Base-by-base conservation (phyloP, 2,329 filamentous ascomycete genomes). In the Pseudocercospora ulei region DNA sequence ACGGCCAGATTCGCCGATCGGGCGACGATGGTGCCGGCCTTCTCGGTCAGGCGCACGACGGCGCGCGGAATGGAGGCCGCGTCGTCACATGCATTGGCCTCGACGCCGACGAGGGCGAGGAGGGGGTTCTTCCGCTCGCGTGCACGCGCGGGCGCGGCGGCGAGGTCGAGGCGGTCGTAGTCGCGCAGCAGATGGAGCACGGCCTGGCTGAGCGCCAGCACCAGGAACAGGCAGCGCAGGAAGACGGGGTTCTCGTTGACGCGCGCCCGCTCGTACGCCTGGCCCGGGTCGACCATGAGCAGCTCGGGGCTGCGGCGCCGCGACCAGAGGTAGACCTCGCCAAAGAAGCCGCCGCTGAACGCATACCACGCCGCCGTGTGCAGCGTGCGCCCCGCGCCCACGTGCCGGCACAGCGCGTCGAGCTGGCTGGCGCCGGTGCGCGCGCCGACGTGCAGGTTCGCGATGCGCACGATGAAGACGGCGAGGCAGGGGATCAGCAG, bases 191-290 rank as follows among this genome's bases (percentile, higher is more conserved):
- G 66, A 57, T 95, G 87, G 19, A 72, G 56, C 7, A 71, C 54
- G 1, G 80, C 75, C 59, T 93, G 82, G n/a, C 71, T 63, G 6
- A 82, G 42, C 3, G 82, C 83, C 27, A 90, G 69, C 1, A 78
- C 60, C 2, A 78, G 56, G 49, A 90, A 74, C 54, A 82, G 77
- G 43, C 72, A 74, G 20, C 82, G 77, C 35, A 94, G 67, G 57
- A 86, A 90, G 16, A 96, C 72, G 1, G 85, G 80, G 48, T 82
- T 75, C 66, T 96, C 88, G 58, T 96, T 96, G 42, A 95, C 64
- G 36, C 76, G 72, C 12, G 80, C 72, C 22, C 86, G 73, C 58
- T 90, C 83, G 49, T 72, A 68, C 7, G 65, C 44, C 65, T 68
- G 42, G 44, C 72, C 74, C 50, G 76, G 72, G 38, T 80, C 81